These are phyloP conservation scores for Penicillium frequentans DNA, from an alignment of 2,329 filamentous ascomycete genomes.

Conservation along the genomic window DNA sequence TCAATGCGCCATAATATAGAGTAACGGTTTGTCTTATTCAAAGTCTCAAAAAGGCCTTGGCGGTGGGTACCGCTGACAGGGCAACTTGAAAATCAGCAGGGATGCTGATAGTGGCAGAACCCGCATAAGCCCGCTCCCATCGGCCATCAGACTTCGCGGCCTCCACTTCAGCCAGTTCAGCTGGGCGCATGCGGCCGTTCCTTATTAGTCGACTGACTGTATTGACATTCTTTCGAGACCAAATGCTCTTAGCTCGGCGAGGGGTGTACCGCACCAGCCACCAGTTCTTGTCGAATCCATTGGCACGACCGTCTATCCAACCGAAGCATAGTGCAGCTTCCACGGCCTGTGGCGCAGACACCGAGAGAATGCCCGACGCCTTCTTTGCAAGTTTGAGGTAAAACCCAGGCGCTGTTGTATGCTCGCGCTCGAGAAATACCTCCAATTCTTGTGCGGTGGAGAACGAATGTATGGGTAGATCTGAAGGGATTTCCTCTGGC, in stretches of 20 bases:
- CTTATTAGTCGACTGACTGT: slow-evolving; percentile 49
- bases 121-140: slow-evolving; percentile 59
- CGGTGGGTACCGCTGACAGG: slow-evolving; percentile 38
- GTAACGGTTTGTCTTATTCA: slow-evolving; percentile 51
- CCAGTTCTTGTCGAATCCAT: slow-evolving; percentile 45
- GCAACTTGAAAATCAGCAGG: slow-evolving; percentile 52
- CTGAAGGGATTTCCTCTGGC: slow-evolving; percentile 10
- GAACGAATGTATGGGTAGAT: slow-evolving; percentile 32
- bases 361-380: slow-evolving; percentile 41
- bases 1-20: slow-evolving; percentile 45
- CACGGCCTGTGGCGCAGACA: slow-evolving; percentile 53
- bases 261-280: slow-evolving; percentile 62
- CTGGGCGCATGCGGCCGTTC: slow-evolving; percentile 50
- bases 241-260: slow-evolving; percentile 55
- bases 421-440: slow-evolving; percentile 43
- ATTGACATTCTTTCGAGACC: slow-evolving; percentile 61
- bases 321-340: slow-evolving; percentile 61
- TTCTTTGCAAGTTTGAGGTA: slow-evolving; percentile 56
- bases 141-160: slow-evolving; percentile 58
- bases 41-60: slow-evolving; percentile 25
- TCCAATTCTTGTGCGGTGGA: slow-evolving; percentile 31
- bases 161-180: slow-evolving; percentile 54
- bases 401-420: slow-evolving; percentile 38
- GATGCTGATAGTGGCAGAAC: slow-evolving; percentile 47
- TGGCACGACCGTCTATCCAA: slow-evolving; percentile 63